Conservation (phyloP, 2,329 filamentous ascomycete genomes). For the Fusarium stilboides region DNA sequence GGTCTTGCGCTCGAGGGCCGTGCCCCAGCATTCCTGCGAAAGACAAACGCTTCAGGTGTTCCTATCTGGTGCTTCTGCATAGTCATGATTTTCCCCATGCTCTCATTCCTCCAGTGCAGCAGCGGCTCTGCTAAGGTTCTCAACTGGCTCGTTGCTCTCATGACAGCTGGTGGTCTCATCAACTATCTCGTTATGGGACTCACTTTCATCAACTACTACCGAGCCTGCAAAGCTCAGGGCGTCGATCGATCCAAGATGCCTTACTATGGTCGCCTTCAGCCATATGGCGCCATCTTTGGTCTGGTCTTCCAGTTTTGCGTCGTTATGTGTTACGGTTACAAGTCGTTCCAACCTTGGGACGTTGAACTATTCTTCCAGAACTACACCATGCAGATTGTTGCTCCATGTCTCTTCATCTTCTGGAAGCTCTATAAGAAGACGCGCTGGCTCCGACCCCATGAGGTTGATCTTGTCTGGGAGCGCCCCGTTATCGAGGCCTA, state of each 20-base stretch:
- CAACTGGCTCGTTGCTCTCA: constrained; percentile 69
- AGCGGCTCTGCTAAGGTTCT: constrained; percentile 65
- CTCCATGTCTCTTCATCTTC: constrained; percentile 66
- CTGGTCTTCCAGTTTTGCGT: constrained; percentile 60
- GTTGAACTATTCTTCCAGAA: constrained; percentile 65
- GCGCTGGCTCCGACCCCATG: constrained; percentile 64
- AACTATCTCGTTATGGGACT: constrained; percentile 71
- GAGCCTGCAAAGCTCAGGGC: constrained; percentile 68
- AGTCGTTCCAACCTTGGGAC: constrained; percentile 65
- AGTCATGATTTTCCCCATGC: constrained; percentile 67
- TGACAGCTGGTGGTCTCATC: constrained; percentile 72
- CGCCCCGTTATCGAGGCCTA: constrained; percentile 72
- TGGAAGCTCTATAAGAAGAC: constrained; percentile 78
- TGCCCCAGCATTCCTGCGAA: constrained; percentile 67
- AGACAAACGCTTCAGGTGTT: constrained; percentile 73
- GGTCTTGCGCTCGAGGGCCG: constrained; percentile 66
- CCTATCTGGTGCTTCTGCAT: constrained; percentile 71
- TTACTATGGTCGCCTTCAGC: constrained; percentile 72
- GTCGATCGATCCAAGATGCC: constrained; percentile 68
- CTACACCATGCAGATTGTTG: constrained; percentile 71
- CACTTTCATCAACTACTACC: constrained; percentile 64
- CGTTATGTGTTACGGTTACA: constrained; percentile 70
- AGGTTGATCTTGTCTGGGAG: constrained; percentile 74
- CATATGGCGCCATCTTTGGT: constrained; percentile 68
- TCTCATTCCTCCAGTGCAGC: constrained; percentile 68